Base-by-base conservation (phyloP, 495 filamentous ascomycete species). In the Podospora anserina region DNA sequence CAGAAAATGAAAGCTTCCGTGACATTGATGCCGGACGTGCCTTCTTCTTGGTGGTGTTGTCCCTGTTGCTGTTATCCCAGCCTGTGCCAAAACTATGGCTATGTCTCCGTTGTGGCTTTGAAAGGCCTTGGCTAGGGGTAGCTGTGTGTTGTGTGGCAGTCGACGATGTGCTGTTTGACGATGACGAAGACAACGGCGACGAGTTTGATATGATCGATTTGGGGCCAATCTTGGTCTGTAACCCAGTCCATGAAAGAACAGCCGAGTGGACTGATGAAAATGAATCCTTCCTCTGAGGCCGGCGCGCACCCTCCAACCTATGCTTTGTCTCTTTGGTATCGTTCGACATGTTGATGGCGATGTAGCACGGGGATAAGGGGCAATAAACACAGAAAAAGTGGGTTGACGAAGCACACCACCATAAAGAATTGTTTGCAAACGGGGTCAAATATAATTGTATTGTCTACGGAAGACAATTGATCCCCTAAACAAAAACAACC, bases 231-330 rank as follows among this genome's bases (percentile, higher is more conserved):
- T 66, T 71, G 27, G 68, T 66, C 60, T 76, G 76, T 15, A 75
- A 27, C 44, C 66, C 74, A 16, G 74, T 64, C 74, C 75, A 78
- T 20, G 74, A 73, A 58, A 78, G 68, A 26, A 49, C 39, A 11
- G 39, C 39, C 5, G 39, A 49, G 9, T 49, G 39, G 13, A 78
- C 66, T 19, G 74, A 72, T 7, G 76, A 70, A 5, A 78, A 56
- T 0, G 76, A 78, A 64, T 78, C 76, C 44, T 74, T 78, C 57
- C 72, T 70, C 56, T 76, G 72, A 4, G 74, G 72, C 64, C 75
- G 74, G 30, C 71, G 73, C 30, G 65, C 66, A 53, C 53, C 62
- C 2, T 77, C 73, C 2, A 67, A 34, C 49, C 66, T 75, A 57
- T 70, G 66, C 49, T 73, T 76, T 6, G 53, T 49, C 54, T 77